A percentile compares a stretch with the other conserved stretches of the same genome.
phyloP scores from a whole-genome alignment of 1,284 basidiomycete species.

The Boletus semigastroideus region DNA sequence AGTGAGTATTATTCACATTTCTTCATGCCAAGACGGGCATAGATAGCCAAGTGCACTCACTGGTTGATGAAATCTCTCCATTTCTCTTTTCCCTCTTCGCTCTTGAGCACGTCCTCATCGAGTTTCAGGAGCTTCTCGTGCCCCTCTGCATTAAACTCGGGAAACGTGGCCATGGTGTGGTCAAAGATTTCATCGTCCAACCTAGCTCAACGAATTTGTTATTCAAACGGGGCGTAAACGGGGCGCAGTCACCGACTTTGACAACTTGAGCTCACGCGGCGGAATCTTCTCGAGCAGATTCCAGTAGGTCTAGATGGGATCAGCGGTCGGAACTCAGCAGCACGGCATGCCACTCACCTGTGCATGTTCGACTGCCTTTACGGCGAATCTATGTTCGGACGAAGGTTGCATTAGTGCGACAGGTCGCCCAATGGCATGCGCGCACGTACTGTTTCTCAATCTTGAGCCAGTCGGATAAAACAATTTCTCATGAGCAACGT shows the following conservation, averaged over 20 bases:
- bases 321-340: constrained; percentile 7
- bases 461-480: constrained; percentile 39
- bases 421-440: constrained; percentile 2
- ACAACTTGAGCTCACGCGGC: constrained; percentile 77
- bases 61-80: constrained; percentile 91
- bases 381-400: constrained; percentile 71
- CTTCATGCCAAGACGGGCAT: not conserved
- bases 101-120: constrained; percentile 97
- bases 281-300: constrained; percentile 85
- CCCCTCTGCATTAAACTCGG: constrained; percentile 70
- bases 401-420: constrained; percentile 20
- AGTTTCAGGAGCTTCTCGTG: constrained; percentile 71
- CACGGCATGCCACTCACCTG: constrained; percentile 53
- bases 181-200: constrained; percentile 91
- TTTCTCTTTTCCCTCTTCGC: constrained; percentile 81
- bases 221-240: constrained; percentile 2
- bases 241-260: constrained; percentile 57
- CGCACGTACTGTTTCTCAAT: constrained; percentile 91
- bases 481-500: constrained; percentile 24
- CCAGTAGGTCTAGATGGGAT: constrained; percentile 84
- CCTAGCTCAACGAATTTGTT: constrained; percentile 42
- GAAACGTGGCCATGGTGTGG: constrained; percentile 77
- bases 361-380: constrained; percentile 94
- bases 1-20: constrained; percentile 12
- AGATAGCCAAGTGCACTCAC: constrained; percentile 46